Base-by-base conservation (phyloP, 768 basidiomycete genomes). In the Boletus huronensis region DNA sequence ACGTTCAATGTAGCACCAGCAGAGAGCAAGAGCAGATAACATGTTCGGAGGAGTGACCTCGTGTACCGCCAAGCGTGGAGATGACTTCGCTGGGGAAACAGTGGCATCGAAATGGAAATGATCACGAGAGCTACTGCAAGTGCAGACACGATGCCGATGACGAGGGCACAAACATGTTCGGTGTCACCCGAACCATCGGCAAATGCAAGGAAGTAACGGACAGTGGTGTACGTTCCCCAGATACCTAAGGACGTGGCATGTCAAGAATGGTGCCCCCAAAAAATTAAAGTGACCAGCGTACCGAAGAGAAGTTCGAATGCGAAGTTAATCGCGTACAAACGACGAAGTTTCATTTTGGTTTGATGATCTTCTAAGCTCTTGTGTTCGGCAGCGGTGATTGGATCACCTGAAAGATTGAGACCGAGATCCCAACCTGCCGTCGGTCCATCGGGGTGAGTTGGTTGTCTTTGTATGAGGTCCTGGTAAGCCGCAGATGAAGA, bases 141-240 rank as follows among this genome's bases (percentile, higher is more conserved):
- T 7, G 69, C 61, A 46, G 66, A 66, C 19, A 26, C 6, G 32
- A 61, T 51, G 11, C 63, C 63, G 28, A 72, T 57, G 6, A 66
- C 60, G 28, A 77, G 54, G 0, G 72, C 45, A 48, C 48, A 62
- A 76, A 67, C 32, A 75, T 72, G 52, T 79, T 54, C 67, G 10
- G 78, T 73, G 7, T 77, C 59, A 9, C 72, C 72, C 11, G 82
- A 69, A 53, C 71, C 70, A 43, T 77, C 76, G 5, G 71, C 72
- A 60, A 79, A 85, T 4, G 85, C 82, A 11, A 88, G 61, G 61
- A 79, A 84, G 65, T 90, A 91, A 41, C 87, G 83, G 49, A 82
- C 66, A 6, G 79, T 75, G 56, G 78, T 84, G 66, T 87, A 90
- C 8, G 74, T 64, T 26, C 81, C 78, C 84, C 87, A 90, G 28